phyloP scores from a whole-genome alignment of 306 rosid species.

The Acacia crassicarpa region DNA sequence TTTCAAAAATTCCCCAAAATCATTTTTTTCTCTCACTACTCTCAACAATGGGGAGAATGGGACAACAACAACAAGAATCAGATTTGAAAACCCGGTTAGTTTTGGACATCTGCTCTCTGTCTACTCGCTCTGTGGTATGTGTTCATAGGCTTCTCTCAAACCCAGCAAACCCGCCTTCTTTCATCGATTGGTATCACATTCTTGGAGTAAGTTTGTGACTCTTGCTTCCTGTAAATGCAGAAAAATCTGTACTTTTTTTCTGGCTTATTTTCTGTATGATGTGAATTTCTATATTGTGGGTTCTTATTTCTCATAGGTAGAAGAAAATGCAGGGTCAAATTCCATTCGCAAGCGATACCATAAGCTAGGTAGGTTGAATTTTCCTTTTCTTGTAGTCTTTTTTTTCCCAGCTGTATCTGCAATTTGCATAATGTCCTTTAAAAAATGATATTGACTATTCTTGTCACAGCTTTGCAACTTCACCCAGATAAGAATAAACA shows the following conservation, averaged over 20 bases:
- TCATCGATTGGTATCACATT: slow-evolving; percentile 88
- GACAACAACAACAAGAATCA: slow-evolving; percentile 61
- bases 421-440: slow-evolving; percentile 14
- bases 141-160: slow-evolving; percentile 49
- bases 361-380: slow-evolving; percentile 68
- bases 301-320: slow-evolving; percentile 53
- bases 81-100: slow-evolving; percentile 70
- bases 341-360: slow-evolving; percentile 73
- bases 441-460: slow-evolving; percentile 13
- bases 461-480: slow-evolving; percentile 74
- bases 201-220: slow-evolving; percentile 65
- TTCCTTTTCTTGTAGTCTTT: not conserved
- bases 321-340: slow-evolving; percentile 59
- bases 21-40: not conserved
- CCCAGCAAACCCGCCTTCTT: slow-evolving; percentile 33
- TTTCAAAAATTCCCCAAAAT: slow-evolving; percentile 12
- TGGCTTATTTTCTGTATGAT: slow-evolving; percentile 21
- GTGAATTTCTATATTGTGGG: slow-evolving; percentile 14
- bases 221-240: not conserved
- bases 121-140: slow-evolving; percentile 52
- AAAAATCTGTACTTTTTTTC: not conserved
- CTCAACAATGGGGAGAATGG: slow-evolving; percentile 42
- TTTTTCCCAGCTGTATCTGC: not conserved
- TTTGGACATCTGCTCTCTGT: slow-evolving; percentile 68
- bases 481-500: slow-evolving; percentile 96